phyloP scores from a whole-genome alignment of 169 alveolate genomes.

The Plasmodium fragile region DNA sequence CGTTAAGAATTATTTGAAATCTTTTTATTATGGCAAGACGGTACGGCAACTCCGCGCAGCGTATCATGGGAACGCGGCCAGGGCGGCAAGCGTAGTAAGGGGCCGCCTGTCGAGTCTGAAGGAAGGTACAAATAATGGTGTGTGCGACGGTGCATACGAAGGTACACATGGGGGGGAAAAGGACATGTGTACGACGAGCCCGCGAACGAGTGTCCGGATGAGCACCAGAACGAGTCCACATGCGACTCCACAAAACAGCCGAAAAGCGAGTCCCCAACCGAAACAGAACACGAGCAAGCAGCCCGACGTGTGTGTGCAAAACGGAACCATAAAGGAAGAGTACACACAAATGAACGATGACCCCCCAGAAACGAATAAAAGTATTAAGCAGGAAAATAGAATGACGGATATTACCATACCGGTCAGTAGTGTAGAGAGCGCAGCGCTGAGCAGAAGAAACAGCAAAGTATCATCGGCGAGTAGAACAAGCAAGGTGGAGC shows the following conservation, averaged over 20 bases:
- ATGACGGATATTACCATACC: neutral
- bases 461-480: neutral
- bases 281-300: neutral
- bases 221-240: neutral
- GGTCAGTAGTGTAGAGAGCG: neutral
- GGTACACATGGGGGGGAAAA: neutral
- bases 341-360: neutral
- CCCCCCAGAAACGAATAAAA: neutral
- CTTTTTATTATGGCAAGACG: conserved; percentile 52
- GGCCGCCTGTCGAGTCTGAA: neutral
- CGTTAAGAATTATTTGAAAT: conserved; percentile 60
- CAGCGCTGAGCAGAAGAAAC: neutral
- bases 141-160: neutral
- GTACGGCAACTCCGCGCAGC: neutral
- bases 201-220: neutral
- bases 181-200: neutral
- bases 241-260: neutral
- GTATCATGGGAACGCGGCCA: neutral
- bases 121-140: neutral
- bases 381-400: neutral
- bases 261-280: neutral
- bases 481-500: neutral
- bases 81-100: neutral
- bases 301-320: neutral
- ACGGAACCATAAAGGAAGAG: neutral